phyloP scores from a whole-genome alignment of 2,329 filamentous ascomycete genomes.

The Cytospora piceae region DNA sequence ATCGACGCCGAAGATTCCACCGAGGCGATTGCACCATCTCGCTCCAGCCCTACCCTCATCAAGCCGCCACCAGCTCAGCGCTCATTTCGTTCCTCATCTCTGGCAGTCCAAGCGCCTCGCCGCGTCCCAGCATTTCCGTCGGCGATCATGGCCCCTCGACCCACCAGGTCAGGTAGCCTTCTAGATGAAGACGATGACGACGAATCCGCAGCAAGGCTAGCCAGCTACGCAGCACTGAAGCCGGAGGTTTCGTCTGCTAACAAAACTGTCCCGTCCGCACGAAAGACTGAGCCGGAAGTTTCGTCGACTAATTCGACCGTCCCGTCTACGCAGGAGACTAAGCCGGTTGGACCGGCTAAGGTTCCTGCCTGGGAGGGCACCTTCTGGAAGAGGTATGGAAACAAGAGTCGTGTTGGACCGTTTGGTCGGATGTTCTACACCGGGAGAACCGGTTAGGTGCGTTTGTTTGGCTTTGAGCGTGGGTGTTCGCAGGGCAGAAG shows the following conservation, averaged over 20 bases:
- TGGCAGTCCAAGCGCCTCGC: background rate
- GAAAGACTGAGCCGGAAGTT: background rate
- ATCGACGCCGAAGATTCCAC: slow-evolving; percentile 5
- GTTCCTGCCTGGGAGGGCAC: slow-evolving; percentile 32
- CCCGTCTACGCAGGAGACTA: background rate
- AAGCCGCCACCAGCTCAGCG: background rate
- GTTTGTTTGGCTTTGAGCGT: background rate
- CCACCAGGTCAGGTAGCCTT: background rate
- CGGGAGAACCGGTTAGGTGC: background rate
- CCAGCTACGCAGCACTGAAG: background rate
- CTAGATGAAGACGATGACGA: slow-evolving; percentile 9
- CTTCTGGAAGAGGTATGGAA: slow-evolving; percentile 33
- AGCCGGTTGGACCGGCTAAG: background rate
- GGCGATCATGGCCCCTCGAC: background rate
- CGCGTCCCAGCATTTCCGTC: background rate
- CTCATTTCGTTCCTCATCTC: background rate
- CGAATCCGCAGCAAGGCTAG: background rate
- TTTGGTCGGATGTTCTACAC: slow-evolving; percentile 6
- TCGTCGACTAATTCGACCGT: background rate
- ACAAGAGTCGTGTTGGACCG: slow-evolving; percentile 33
- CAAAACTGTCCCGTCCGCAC: background rate
- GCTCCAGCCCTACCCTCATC: background rate
- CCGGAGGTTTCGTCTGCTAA: background rate
- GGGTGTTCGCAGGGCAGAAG: background rate
- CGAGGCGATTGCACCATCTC: background rate